Evolutionary conservation across 2,329 filamentous ascomycete genomes (phyloP), one percentile per base, ranked within the genome.

Genomic region (Sordariomycetes sp.): DNA sequence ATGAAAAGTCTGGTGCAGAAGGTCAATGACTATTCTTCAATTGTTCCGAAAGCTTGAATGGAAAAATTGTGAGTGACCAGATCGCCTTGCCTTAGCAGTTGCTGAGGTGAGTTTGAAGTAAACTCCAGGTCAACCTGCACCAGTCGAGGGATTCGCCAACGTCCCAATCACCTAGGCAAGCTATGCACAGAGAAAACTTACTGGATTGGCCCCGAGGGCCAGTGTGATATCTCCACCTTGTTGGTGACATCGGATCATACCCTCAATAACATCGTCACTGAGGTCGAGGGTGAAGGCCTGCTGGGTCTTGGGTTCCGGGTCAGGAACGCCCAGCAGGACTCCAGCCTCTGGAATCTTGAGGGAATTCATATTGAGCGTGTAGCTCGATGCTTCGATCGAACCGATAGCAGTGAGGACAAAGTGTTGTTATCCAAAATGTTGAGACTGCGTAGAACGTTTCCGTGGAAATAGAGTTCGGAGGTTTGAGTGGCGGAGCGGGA

Each of bases 231-330:
- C 59, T 36, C 72, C 64, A 33, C 72, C 73, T 58, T 67, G 64
- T 46, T 70, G 68, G 25, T 72, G 65, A 46, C 69, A 73, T 51
- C 64, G 64, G 44, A 81, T 77, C 68, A 81, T 72, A 41, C 73
- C 65, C 50, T 77, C 71, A 46, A 81, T 70, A 33, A 75, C 61
- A 49, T 60, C 61, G 49, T 77, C 68, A 45, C 61, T 67, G 41
- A 81, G 55, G n/a, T 61, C 67, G 36, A 81, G 57, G 42, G 71
- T 66, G 48, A 80, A 73, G 21, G 70, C 71, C 47, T 77, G 72
- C 20, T 62, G 58, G 8, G 68, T 70, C 16, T 35, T n/a, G 14
- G 36, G 55, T 37, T 58, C 54, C 33, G 61, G 58, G 36, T 57
- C 51, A 33, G 63, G 61, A 28, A 47, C 46, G 49, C 71, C 70